A percentile compares a stretch with the other conserved stretches of the same genome.
These are phyloP conservation scores for Leucocoprinus leucothites DNA, from an alignment of 768 basidiomycete genomes.

Conservation along the genomic window DNA sequence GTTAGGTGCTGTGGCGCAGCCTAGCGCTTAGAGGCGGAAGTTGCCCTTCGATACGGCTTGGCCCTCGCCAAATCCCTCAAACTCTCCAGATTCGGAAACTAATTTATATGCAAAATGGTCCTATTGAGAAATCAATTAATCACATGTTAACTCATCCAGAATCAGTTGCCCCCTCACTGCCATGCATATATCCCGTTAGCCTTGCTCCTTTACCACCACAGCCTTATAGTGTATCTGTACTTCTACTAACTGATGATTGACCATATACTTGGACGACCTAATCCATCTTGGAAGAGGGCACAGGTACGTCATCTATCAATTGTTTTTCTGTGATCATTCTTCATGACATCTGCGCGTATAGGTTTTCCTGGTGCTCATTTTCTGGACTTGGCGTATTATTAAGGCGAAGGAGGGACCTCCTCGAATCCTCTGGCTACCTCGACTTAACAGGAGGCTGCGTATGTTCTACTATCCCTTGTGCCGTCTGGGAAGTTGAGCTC, in stretches of 20 bases:
- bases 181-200: background rate
- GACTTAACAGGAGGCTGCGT: slow-evolving; percentile 60
- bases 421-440: slow-evolving; percentile 59
- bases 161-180: background rate
- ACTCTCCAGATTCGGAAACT: too few species aligned
- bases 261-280: slow-evolving; percentile 86
- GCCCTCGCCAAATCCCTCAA: too few species aligned
- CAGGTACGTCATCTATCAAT: slow-evolving; percentile 46
- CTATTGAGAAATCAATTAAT: background rate
- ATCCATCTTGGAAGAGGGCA: slow-evolving; percentile 83
- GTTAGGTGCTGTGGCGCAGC: too few species aligned
- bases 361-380: slow-evolving; percentile 88
- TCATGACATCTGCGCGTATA: slow-evolving; percentile 24
- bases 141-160: background rate
- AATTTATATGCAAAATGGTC: too few species aligned
- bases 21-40: too few species aligned
- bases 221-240: background rate
- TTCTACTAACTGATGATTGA: slow-evolving; percentile 74
- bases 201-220: background rate
- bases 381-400: slow-evolving; percentile 85
- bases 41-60: too few species aligned
- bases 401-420: slow-evolving; percentile 65
- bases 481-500: slow-evolving; percentile 3
- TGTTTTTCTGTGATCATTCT: background rate
- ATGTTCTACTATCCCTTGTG: slow-evolving; percentile 21